A percentile compares a stretch with the other conserved stretches of the same genome.
phyloP scores from a whole-genome alignment of 2,329 filamentous ascomycete species.

The Onygenales sp. region DNA sequence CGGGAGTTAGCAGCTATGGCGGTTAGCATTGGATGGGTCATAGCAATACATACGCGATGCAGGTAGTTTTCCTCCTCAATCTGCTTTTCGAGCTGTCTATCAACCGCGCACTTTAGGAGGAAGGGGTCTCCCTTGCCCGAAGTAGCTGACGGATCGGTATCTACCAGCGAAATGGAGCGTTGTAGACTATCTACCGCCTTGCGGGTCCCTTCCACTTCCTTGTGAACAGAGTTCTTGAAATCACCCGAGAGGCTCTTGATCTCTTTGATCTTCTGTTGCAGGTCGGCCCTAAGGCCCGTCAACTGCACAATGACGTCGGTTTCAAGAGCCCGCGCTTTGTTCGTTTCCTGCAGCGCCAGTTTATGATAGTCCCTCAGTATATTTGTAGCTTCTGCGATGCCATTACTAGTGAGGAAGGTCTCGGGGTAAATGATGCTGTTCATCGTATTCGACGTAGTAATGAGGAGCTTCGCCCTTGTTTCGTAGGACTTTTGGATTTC shows the following conservation, averaged over 20 bases:
- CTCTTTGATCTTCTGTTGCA: slow-evolving; percentile 95
- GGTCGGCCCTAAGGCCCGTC: slow-evolving; percentile 73
- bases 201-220: slow-evolving; percentile 79
- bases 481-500: slow-evolving; percentile 89
- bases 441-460: slow-evolving; percentile 75
- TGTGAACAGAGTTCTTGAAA: slow-evolving; percentile 94
- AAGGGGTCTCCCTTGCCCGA: slow-evolving; percentile 89
- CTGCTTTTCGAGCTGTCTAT: slow-evolving; percentile 83
- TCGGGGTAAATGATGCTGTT: slow-evolving; percentile 69
- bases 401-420: slow-evolving; percentile 67
- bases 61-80: slow-evolving; percentile 96
- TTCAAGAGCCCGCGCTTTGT: slow-evolving; percentile 84
- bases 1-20: not conserved
- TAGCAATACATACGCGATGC: slow-evolving; percentile 61
- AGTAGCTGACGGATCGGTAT: slow-evolving; percentile 64
- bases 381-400: slow-evolving; percentile 78
- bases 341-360: slow-evolving; percentile 66
- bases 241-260: slow-evolving; percentile 89
- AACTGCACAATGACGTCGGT: slow-evolving; percentile 83
- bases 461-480: slow-evolving; percentile 66
- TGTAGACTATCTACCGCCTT: slow-evolving; percentile 72
- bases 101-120: slow-evolving; percentile 72
- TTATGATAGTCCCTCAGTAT: slow-evolving; percentile 77
- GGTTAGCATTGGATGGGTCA: not conserved
- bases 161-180: slow-evolving; percentile 68